These are phyloP conservation scores for Leccinum ponderosum DNA, from an alignment of 1,284 basidiomycete genomes.

Conservation along the genomic window DNA sequence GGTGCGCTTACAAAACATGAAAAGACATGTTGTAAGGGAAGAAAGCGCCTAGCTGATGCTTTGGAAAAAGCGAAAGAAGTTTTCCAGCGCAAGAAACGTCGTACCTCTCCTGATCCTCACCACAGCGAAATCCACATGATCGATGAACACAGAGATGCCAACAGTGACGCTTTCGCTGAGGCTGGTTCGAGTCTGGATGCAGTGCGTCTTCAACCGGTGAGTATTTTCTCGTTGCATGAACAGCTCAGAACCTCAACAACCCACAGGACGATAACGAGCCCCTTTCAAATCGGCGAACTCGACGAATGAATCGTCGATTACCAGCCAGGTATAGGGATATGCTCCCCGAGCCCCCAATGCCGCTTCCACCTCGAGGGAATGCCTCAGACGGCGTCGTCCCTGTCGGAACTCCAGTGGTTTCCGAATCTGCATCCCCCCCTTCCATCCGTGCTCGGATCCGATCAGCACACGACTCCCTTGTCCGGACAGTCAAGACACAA, in stretches of 20 bases:
- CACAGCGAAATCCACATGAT: background rate
- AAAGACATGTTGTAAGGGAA: background rate
- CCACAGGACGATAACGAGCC: background rate
- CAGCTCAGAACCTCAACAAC: background rate
- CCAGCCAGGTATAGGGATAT: background rate
- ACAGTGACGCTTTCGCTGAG: background rate
- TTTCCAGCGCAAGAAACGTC: background rate
- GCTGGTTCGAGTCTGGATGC: too few relatives aligned
- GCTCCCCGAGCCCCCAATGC: background rate
- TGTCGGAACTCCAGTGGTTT: too few relatives aligned
- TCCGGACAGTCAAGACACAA: background rate
- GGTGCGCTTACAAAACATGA: background rate
- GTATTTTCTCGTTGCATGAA: background rate
- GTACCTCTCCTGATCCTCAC: background rate
- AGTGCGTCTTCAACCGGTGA: background rate
- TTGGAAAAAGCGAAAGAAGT: background rate
- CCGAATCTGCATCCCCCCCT: background rate
- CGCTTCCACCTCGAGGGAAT: background rate
- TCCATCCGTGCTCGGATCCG: background rate
- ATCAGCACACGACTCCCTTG: background rate
- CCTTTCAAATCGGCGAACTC: background rate
- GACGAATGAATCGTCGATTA: background rate
- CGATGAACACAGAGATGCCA: background rate
- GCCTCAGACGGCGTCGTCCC: background rate
- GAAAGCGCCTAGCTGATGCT: background rate